Base-by-base conservation (phyloP, 495 filamentous ascomycete genomes). In the Penicillium simplicissimum region DNA sequence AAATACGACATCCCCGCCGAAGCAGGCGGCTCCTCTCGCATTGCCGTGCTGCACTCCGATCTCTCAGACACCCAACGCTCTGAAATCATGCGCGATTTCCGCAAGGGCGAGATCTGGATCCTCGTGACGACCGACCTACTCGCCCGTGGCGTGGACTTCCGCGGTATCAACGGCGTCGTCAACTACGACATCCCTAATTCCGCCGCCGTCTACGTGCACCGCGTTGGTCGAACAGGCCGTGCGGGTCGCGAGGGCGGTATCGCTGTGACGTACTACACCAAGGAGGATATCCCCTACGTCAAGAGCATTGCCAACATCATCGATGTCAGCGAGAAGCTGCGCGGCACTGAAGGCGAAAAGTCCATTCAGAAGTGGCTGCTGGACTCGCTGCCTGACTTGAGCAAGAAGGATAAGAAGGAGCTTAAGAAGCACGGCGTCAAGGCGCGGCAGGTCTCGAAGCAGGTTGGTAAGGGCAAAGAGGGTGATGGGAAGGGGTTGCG, bases 151-250 rank as follows among this genome's bases (percentile, higher is more conserved):
- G 84, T 98, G 42, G 95, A 98, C 74, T 97, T 98, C 75, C 84
- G 87, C 14, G 82, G 96, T 28, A 86, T 98, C 56, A 95, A 96
- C 66, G 90, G 93, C 37, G 93, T 98, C 1, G 87, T 98, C 28
- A 98, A 98, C 75, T 98, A 97, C 76, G 95, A 98, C 71, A 89
- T 97, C 49, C 96, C 95, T 1, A 91, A 86, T 38, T 93, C 91
- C 0, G 87, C 88, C 7, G 92, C 93, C 5, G 86, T 88, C 7
- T 98, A 98, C 64, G 89, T 98, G 21, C 95, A 98, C 76, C 91
- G 95, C 23, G 91, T 93, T 1, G 95, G 95, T 5, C 85, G 95
- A 55, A 98, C 96, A 0, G 95, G 93, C 2, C 81, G 95, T 55
- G 94, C 93, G 1, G 94, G 95, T 4, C 83, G 92, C 52, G 85